Conservation (phyloP, 257 asterid genomes). For the Solanum bukasovii region DNA sequence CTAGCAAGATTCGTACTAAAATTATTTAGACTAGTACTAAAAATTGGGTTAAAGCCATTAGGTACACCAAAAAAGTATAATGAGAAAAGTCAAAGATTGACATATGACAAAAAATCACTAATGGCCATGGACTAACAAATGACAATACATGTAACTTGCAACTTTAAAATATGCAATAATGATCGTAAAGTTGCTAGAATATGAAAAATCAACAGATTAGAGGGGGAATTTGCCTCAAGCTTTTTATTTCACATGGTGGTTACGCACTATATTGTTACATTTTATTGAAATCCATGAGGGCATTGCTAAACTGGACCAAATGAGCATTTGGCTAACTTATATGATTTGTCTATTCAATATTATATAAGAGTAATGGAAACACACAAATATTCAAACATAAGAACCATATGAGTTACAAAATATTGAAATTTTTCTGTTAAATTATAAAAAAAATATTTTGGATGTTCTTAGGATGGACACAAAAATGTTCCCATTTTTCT, state of each 20-base stretch:
- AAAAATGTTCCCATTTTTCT: background rate
- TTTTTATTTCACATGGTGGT: too few relatives aligned
- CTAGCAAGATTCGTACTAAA: background rate
- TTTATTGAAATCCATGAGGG: background rate
- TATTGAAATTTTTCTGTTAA: background rate
- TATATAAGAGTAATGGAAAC: background rate
- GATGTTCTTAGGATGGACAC: background rate
- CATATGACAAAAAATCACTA: background rate
- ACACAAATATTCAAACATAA: background rate
- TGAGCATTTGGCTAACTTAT: background rate
- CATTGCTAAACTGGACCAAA: background rate
- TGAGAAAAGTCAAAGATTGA: background rate
- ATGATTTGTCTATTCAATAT: background rate
- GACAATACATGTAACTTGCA: background rate
- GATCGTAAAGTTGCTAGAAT: background rate
- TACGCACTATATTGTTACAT: background rate
- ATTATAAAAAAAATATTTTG: background rate
- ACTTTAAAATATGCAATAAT: background rate
- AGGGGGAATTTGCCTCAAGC: background rate
- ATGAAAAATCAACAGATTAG: background rate
- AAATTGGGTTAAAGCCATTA: background rate
- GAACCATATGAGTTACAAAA: background rate
- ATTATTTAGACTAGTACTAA: background rate
- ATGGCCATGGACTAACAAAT: background rate
- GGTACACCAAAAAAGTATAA: background rate